phyloP scores from a whole-genome alignment of 306 rosid genomes.

The Citrullus colocynthis region DNA sequence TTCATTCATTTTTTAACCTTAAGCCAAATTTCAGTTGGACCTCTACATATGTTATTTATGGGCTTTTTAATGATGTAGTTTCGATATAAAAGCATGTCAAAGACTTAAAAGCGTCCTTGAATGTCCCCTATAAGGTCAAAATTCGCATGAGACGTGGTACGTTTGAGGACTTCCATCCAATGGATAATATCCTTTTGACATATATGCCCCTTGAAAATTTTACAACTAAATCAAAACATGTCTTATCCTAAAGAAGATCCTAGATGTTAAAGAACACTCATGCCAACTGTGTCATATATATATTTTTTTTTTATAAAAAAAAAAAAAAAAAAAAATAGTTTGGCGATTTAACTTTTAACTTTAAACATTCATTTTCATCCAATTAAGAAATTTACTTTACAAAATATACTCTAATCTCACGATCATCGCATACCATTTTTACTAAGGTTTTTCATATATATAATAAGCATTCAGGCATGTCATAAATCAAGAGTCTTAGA shows the following conservation, averaged over 20 bases:
- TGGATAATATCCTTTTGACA: neutral
- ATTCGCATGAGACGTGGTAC: neutral
- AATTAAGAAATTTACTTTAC: too few species aligned
- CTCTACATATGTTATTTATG: too few species aligned
- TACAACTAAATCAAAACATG: too few species aligned
- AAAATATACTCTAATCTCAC: too few species aligned
- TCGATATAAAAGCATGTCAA: neutral
- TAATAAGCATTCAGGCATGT: neutral
- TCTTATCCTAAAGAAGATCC: neutral
- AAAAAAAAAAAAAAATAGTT: neutral
- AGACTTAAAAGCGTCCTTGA: neutral
- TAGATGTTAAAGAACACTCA: neutral
- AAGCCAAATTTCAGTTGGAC: too few species aligned
- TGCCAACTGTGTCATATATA: neutral
- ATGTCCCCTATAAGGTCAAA: neutral
- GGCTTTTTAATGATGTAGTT: neutral
- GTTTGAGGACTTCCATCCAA: neutral
- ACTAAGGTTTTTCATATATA: neutral
- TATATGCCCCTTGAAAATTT: neutral
- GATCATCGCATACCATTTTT: neutral
- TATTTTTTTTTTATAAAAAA: too few species aligned
- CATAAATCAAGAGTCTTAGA: neutral
- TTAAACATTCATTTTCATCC: too few species aligned
- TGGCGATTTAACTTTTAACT: too few species aligned
- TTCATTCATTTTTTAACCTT: too few species aligned